phyloP scores from a whole-genome alignment of 257 asterid genomes.

The Prunella vulgaris region DNA sequence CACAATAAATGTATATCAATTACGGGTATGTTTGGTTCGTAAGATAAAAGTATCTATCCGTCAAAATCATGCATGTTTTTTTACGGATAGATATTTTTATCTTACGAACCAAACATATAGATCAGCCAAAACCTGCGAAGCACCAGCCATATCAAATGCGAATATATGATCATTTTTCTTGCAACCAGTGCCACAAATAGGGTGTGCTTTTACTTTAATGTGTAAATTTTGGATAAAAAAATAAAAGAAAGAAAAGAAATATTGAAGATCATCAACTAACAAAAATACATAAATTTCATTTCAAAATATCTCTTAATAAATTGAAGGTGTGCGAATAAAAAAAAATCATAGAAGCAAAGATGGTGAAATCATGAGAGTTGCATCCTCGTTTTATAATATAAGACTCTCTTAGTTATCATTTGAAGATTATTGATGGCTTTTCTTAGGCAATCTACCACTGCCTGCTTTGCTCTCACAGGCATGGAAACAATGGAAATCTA shows the following conservation, averaged over 20 bases:
- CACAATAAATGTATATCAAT: background rate
- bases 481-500: constrained; percentile 34
- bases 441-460: constrained; percentile 61
- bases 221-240: background rate
- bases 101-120: too few relatives aligned
- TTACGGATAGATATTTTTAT: too few relatives aligned
- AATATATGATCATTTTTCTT: constrained; percentile 85
- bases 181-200: constrained; percentile 80
- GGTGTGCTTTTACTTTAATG: constrained; percentile 70
- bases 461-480: constrained; percentile 72
- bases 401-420: constrained; percentile 31
- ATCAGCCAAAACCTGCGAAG: constrained; percentile 73
- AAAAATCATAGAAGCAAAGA: too few relatives aligned
- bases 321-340: background rate
- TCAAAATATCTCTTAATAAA: background rate
- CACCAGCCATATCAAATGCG: constrained; percentile 73
- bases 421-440: constrained; percentile 39
- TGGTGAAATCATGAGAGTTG: too few relatives aligned
- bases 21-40: too few relatives aligned
- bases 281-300: background rate
- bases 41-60: too few relatives aligned
- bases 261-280: background rate
- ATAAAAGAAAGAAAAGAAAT: too few relatives aligned
- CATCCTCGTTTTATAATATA: too few relatives aligned
- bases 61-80: too few relatives aligned